These are phyloP conservation scores for Theobroma cacao DNA, from an alignment of 345 rosid genomes.

Conservation along the genomic window DNA sequence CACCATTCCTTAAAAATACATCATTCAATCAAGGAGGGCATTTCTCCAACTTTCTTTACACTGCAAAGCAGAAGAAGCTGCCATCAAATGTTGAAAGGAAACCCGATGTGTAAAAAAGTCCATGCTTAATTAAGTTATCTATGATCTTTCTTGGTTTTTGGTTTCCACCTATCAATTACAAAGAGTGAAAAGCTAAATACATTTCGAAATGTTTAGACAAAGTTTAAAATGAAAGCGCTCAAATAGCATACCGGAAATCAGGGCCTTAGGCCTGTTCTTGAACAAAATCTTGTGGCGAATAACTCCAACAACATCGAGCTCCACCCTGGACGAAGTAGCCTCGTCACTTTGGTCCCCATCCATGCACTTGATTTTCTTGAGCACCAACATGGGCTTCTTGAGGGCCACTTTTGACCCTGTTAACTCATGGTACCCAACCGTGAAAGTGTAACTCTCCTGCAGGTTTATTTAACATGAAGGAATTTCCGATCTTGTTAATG, in stretches of 20 bases:
- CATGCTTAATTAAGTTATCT: background rate
- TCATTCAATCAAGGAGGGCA: background rate
- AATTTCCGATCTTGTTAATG: background rate
- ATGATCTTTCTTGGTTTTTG: background rate
- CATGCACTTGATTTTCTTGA: conserved; percentile 57
- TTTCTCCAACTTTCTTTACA: too few relatives aligned
- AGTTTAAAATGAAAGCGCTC: background rate
- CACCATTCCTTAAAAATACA: too few relatives aligned
- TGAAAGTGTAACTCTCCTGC: conserved; percentile 74
- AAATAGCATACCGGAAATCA: conserved; percentile 55
- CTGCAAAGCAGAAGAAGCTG: background rate
- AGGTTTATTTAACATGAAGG: background rate
- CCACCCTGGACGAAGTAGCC: conserved; percentile 28
- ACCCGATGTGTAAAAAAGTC: background rate
- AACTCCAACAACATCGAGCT: conserved; percentile 66
- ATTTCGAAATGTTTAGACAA: background rate
- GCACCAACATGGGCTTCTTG: conserved; percentile 68
- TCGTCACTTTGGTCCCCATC: conserved; percentile 25
- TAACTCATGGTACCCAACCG: conserved; percentile 79
- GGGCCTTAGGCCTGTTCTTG: conserved; percentile 81
- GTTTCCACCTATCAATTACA: background rate
- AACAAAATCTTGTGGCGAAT: conserved; percentile 74
- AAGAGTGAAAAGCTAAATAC: background rate
- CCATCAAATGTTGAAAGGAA: background rate
- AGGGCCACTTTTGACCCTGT: conserved; percentile 53